These are phyloP conservation scores for Neonothopanus nambi DNA, from an alignment of 1,284 basidiomycete genomes.

Conservation along the genomic window DNA sequence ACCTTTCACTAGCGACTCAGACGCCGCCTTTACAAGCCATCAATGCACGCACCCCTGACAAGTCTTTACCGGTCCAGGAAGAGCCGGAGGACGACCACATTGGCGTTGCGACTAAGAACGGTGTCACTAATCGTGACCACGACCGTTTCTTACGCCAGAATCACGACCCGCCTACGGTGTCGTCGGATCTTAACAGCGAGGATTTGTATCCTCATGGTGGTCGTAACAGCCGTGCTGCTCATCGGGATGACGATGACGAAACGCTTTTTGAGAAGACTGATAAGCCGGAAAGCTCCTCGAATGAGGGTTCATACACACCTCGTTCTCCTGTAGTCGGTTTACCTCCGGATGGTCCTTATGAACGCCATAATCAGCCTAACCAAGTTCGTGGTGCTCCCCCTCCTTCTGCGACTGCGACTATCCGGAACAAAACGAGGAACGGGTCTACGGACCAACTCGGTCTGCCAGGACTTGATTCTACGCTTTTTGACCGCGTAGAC, in stretches of 20 bases:
- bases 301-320: slow-evolving; percentile 55
- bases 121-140: slow-evolving; percentile 26
- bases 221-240: slow-evolving; percentile 33
- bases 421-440: slow-evolving; percentile 36
- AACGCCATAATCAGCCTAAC: not conserved
- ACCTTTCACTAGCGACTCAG: slow-evolving; percentile 50
- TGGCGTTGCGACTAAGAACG: slow-evolving; percentile 33
- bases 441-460: slow-evolving; percentile 63
- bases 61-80: slow-evolving; percentile 75
- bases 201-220: slow-evolving; percentile 34
- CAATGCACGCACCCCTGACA: slow-evolving; percentile 60
- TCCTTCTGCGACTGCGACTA: not conserved
- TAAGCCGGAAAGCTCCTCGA: slow-evolving; percentile 22
- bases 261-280: slow-evolving; percentile 43
- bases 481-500: slow-evolving; percentile 47
- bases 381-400: not conserved
- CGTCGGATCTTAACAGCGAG: slow-evolving; percentile 56
- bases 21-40: slow-evolving; percentile 58
- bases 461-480: slow-evolving; percentile 54
- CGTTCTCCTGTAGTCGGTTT: slow-evolving; percentile 65
- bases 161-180: slow-evolving; percentile 36
- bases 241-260: slow-evolving; percentile 47
- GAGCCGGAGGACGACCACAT: slow-evolving; percentile 68
- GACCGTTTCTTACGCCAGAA: slow-evolving; percentile 33
- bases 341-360: not conserved